phyloP scores from a whole-genome alignment of 1,284 basidiomycete genomes.

The Phlebopus sp. region DNA sequence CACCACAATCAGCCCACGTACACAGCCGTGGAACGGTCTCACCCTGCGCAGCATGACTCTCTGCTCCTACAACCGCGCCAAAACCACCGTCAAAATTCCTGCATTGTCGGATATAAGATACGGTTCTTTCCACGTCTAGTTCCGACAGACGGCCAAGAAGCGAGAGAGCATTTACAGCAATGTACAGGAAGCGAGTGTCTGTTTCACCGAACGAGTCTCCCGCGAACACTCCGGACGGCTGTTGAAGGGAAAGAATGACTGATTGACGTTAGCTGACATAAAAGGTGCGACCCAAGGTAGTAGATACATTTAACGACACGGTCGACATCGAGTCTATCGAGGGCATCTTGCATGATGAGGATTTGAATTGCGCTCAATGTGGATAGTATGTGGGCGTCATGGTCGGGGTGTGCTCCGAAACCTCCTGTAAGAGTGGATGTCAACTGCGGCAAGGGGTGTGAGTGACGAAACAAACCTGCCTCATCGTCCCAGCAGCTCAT shows the following conservation, averaged over 20 bases:
- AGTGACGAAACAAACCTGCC: slow-evolving; percentile 55
- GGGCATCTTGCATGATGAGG: slow-evolving; percentile 79
- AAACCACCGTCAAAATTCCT: slow-evolving; percentile 97
- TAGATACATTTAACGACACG: slow-evolving; percentile 71
- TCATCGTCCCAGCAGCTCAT: slow-evolving; percentile 93
- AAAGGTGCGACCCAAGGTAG: background rate
- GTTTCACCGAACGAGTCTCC: slow-evolving; percentile 90
- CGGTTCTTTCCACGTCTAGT: slow-evolving; percentile 63
- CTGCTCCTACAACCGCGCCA: slow-evolving; percentile 79
- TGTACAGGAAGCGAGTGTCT: slow-evolving; percentile 91
- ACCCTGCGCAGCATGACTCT: slow-evolving; percentile 94
- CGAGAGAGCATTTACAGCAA: slow-evolving; percentile 79
- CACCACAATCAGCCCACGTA: background rate
- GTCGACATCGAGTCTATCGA: slow-evolving; percentile 67
- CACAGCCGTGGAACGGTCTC: slow-evolving; percentile 15
- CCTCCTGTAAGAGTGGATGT: slow-evolving; percentile 57
- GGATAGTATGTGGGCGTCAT: slow-evolving; percentile 87
- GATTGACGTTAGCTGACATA: slow-evolving; percentile 3
- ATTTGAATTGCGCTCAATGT: slow-evolving; percentile 94
- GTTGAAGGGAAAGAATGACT: slow-evolving; percentile 85
- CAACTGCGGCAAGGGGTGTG: slow-evolving; percentile 1
- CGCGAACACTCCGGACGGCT: slow-evolving; percentile 83
- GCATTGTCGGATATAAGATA: slow-evolving; percentile 75
- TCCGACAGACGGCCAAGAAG: slow-evolving; percentile 72
- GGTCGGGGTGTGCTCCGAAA: slow-evolving; percentile 89